Base-by-base conservation (phyloP, 1,284 basidiomycete species). In the Ustilago loliicola region DNA sequence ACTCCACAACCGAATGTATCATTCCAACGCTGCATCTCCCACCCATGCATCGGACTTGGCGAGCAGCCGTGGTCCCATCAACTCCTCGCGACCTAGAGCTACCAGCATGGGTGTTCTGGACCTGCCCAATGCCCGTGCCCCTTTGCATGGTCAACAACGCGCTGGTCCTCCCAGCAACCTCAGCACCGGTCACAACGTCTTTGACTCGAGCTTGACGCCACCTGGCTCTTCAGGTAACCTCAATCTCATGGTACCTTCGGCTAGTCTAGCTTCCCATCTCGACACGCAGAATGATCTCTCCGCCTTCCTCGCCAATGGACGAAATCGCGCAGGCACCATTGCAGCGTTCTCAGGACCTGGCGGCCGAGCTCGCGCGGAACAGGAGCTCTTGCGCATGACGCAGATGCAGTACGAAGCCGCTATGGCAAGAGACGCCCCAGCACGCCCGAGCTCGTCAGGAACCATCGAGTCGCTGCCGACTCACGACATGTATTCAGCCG, bases 301-400 rank as follows among this genome's bases (percentile, higher is more conserved):
- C 3, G 42, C 64, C 36, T 51, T 61, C 23, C 32, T 73, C 19
- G 62, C 61, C 6, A 56, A 51, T 27, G 79, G 79, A 2, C 72
- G 81, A 11, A 65, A 74, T n/a, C 77, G 84, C 3, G 80, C 84
- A 1, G 84, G 83, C 25, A 85, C 84, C 23, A 75, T 85, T 23
- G 83, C 78, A n/a, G 82, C 82, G 5, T 69, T 83, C 21, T 72
- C 77, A 7, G 84, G 83, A 3, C 77, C 83, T 2, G 83, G 79
- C 21, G 82, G 77, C 5, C 73, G 84, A 11, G 71, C 72, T 7
- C 58, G 83, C 51, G 73, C 80, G 2, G 82, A 85, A 57, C 80
- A 80, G 47, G 83, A 84, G 40, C 67, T 83, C 11, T 59, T 79
- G 27, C 66, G 82, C n/a, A 78, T 78, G 68, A 62, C 65, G 5